Evolutionary conservation across 2,329 filamentous ascomycete genomes (phyloP).

Genomic region (Talaromyces atroroseus): DNA sequence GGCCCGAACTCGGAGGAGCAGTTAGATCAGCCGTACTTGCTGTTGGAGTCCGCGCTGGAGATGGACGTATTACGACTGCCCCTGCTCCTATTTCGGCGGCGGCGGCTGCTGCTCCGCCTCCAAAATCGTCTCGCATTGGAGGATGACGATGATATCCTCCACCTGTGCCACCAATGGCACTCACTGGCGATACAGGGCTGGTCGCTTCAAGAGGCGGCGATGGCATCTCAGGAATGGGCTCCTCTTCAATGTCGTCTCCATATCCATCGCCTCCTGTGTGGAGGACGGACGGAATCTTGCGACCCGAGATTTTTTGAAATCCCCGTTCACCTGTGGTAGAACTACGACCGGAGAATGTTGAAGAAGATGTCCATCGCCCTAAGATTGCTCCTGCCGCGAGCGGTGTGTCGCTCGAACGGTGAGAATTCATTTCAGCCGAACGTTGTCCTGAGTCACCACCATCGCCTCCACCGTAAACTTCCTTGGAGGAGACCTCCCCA

Average conservation of each 20-base stretch:
- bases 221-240: constrained; percentile 18
- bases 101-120: constrained; percentile 18
- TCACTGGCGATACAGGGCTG: constrained; percentile 15
- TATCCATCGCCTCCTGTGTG: constrained; percentile 44
- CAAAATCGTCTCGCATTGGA: constrained; percentile 24
- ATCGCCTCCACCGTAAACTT: constrained; percentile 19
- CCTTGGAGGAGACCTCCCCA: constrained; percentile 12
- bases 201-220: constrained; percentile 10
- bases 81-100: constrained; percentile 24
- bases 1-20: constrained; percentile 14
- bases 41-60: constrained; percentile 40
- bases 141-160: constrained; percentile 11
- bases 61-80: constrained; percentile 36
- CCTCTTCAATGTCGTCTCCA: constrained; percentile 31
- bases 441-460: constrained; percentile 15
- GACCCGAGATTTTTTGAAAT: constrained; percentile 46
- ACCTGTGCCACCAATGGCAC: constrained; percentile 1
- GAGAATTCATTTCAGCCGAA: constrained; percentile 28
- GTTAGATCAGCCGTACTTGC: constrained; percentile 29
- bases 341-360: constrained; percentile 27
- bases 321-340: constrained; percentile 39
- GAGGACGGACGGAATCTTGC: constrained; percentile 45
- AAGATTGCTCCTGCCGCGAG: constrained; percentile 38
- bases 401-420: constrained; percentile 34
- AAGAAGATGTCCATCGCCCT: constrained; percentile 36